A percentile compares a stretch with the other conserved stretches of the same genome.
These are phyloP conservation scores for Solanum sejunctum DNA, from an alignment of 257 asterid species.

Conservation along the genomic window DNA sequence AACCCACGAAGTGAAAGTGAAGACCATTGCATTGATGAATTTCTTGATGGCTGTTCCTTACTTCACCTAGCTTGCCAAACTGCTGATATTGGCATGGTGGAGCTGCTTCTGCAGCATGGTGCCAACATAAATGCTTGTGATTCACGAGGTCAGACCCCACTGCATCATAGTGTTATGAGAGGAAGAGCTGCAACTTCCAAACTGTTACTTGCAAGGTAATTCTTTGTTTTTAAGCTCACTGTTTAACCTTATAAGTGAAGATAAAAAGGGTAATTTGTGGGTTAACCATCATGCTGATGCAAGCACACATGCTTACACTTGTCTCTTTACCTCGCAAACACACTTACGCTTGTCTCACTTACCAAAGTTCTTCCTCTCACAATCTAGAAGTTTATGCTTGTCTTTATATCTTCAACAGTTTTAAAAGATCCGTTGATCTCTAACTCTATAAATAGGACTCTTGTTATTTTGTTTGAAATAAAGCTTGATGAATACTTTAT, in stretches of 20 bases:
- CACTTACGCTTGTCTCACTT: neutral
- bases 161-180: slow-evolving; percentile 65
- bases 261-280: neutral
- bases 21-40: slow-evolving; percentile 23
- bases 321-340: neutral
- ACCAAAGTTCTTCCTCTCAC: neutral
- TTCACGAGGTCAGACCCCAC: slow-evolving; percentile 65
- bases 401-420: neutral
- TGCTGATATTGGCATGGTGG: slow-evolving; percentile 81
- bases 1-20: slow-evolving; percentile 20
- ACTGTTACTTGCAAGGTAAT: slow-evolving; percentile 59
- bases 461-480: neutral
- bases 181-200: slow-evolving; percentile 57
- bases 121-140: slow-evolving; percentile 50
- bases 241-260: neutral
- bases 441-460: neutral
- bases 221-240: neutral
- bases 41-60: slow-evolving; percentile 58
- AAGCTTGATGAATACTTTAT: neutral
- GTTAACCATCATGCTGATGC: neutral
- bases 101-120: slow-evolving; percentile 84
- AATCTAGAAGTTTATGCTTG: neutral
- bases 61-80: slow-evolving; percentile 92
- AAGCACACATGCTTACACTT: neutral
- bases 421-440: neutral